Evolutionary conservation across 2,329 filamentous ascomycete genomes (phyloP), one percentile per base, ranked within the genome.

Genomic region (Fusarium sacchari): DNA sequence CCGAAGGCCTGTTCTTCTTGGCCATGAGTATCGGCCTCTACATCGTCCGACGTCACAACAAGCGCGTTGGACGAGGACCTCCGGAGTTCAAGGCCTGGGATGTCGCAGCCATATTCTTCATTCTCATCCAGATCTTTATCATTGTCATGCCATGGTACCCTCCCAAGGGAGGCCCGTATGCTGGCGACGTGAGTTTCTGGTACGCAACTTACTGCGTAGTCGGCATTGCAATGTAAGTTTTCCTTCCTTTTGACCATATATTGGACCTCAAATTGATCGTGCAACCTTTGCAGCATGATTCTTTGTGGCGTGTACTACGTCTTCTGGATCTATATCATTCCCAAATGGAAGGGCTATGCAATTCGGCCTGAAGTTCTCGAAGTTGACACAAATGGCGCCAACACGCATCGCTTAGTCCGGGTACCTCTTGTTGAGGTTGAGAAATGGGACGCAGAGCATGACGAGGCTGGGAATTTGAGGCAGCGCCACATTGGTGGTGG

Each of bases 111-210:
- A 76, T 87, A 13, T 92, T 93, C 79, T 89, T 86, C 60, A 86
- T 92, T 53, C 78, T 89, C 2, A 82, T 90, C 1, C 88, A 92
- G 53, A 61, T 91, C 0, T 93, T 90, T 72, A 82, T 93, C 47
- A 81, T 94, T 8, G 85, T 90, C 20, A 92, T 93, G 86, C 92
- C 92, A 0, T 94, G 92, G 92, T 92, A 90, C 68, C 92, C 92
- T 3, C 92, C 92, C 0, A 83, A 84, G 2, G 86, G 84, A 1
- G 91, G 92, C 0, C 83, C 84, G 0, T 86, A 87, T 47, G 89
- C 87, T 0, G 92, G 91, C 0, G 88, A 91, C 59, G 91, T 93
- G 4, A 91, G 88, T 59, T 94, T 94, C 80, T 94, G 90, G 89
- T 94, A 94, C 71, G 92, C 86, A 3, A 93, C 92, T 0, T 94